phyloP scores from a whole-genome alignment of 2,329 filamentous ascomycete genomes.

The Aureobasidium sp. region DNA sequence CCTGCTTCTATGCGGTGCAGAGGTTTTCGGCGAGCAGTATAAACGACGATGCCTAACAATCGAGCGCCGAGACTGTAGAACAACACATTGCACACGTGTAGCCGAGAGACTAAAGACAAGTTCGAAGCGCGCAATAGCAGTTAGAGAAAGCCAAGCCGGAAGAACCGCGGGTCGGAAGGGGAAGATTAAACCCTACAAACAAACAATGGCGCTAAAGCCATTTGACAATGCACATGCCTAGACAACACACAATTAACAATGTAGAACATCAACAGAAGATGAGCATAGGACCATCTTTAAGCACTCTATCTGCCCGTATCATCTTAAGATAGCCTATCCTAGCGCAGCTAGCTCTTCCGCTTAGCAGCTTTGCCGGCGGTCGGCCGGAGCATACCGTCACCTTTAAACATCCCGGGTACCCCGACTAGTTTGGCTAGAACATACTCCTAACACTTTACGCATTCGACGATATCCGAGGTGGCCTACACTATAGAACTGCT shows the following conservation, averaged over 20 bases:
- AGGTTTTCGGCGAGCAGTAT: background rate
- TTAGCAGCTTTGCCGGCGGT: background rate
- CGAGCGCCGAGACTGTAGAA: background rate
- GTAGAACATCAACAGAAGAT: background rate
- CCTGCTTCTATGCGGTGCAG: background rate
- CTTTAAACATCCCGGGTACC: constrained; percentile 14
- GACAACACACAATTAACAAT: background rate
- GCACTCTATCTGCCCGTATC: background rate
- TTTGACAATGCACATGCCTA: background rate
- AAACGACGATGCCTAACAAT: background rate
- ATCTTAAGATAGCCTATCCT: background rate
- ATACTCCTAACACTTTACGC: constrained; percentile 13
- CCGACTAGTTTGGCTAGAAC: constrained; percentile 9
- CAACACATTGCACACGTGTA: background rate
- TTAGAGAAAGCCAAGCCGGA: background rate
- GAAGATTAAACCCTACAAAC: background rate
- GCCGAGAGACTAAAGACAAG: background rate
- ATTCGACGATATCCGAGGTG: constrained; percentile 5
- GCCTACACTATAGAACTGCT: constrained; percentile 13
- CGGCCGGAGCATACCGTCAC: constrained; percentile 3
- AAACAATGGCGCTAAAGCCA: background rate
- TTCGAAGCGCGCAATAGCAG: background rate
- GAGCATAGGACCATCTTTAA: background rate
- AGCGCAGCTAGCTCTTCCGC: constrained; percentile 2
- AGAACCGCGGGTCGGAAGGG: background rate